phyloP scores from a whole-genome alignment of 352 stramenopile genomes.

The Globisporangium nunn region DNA sequence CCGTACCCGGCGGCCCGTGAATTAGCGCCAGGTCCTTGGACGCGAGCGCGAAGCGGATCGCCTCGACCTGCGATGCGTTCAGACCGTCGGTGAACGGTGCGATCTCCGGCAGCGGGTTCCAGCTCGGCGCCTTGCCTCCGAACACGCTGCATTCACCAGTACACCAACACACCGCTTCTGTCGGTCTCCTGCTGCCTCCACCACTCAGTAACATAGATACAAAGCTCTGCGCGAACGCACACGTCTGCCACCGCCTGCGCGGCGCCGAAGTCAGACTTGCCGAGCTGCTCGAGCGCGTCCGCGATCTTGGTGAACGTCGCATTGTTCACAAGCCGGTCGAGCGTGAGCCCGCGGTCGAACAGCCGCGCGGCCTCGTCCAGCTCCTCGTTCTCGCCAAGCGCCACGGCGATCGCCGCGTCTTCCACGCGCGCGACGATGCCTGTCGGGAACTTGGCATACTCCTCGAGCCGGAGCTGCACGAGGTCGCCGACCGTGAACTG shows the following conservation, averaged over 20 bases:
- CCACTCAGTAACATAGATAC: neutral
- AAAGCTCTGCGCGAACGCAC: constrained; percentile 8
- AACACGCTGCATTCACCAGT: constrained; percentile 34
- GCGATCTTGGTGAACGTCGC: constrained; percentile 77
- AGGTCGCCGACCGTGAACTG: constrained; percentile 81
- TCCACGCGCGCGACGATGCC: constrained; percentile 63
- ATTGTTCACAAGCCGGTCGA: constrained; percentile 85
- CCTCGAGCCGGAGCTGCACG: constrained; percentile 62
- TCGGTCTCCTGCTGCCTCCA: neutral
- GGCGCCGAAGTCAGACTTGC: constrained; percentile 50
- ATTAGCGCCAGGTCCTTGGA: constrained; percentile 89
- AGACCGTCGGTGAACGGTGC: constrained; percentile 42
- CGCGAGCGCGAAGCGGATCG: constrained; percentile 73
- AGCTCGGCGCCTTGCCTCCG: constrained; percentile 31
- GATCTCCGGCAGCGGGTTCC: constrained; percentile 40
- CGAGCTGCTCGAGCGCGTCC: constrained; percentile 51
- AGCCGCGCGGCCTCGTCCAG: constrained; percentile 39
- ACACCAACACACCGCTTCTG: neutral
- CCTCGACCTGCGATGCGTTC: constrained; percentile 71
- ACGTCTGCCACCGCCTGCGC: constrained; percentile 63
- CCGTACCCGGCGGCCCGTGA: constrained; percentile 90
- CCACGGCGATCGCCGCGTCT: constrained; percentile 52
- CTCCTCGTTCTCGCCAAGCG: constrained; percentile 43
- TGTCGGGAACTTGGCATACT: constrained; percentile 19
- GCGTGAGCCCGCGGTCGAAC: constrained; percentile 25